phyloP scores from a whole-genome alignment of 768 basidiomycete species.

The Trametes maxima region DNA sequence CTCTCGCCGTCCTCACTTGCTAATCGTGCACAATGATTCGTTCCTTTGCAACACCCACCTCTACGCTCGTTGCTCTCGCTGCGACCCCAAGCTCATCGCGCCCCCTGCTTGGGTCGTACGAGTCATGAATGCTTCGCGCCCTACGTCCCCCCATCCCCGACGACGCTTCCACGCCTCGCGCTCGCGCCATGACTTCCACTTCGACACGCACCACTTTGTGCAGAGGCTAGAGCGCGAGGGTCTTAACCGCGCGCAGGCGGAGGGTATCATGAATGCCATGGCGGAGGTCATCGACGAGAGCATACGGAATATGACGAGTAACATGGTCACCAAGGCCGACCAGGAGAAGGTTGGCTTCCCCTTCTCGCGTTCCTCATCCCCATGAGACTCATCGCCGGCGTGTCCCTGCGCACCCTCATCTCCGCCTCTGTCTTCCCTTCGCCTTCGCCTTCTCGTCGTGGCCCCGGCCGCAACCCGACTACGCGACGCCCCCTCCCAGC shows the following conservation, averaged over 20 bases:
- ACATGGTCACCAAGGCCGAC: conserved; percentile 94
- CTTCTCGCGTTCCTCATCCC: conserved; percentile 21
- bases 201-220: conserved; percentile 95
- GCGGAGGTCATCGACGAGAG: conserved; percentile 98
- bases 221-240: conserved; percentile 89
- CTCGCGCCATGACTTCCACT: conserved; percentile 63
- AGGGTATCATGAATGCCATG: conserved; percentile 97
- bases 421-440: background rate
- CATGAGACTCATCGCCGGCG: background rate
- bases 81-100: conserved; percentile 1
- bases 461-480: background rate
- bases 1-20: background rate
- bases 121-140: background rate
- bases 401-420: background rate
- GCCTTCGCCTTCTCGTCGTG: background rate
- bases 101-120: background rate
- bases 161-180: conserved; percentile 36
- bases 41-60: conserved; percentile 4
- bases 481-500: conserved; percentile 43
- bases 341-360: conserved; percentile 81
- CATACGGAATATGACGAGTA: conserved; percentile 91
- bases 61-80: background rate
- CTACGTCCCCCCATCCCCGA: background rate
- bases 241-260: conserved; percentile 86
- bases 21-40: background rate